Evolutionary conservation across 495 filamentous ascomycete genomes (phyloP).

Genomic region (Podospora didyma): DNA sequence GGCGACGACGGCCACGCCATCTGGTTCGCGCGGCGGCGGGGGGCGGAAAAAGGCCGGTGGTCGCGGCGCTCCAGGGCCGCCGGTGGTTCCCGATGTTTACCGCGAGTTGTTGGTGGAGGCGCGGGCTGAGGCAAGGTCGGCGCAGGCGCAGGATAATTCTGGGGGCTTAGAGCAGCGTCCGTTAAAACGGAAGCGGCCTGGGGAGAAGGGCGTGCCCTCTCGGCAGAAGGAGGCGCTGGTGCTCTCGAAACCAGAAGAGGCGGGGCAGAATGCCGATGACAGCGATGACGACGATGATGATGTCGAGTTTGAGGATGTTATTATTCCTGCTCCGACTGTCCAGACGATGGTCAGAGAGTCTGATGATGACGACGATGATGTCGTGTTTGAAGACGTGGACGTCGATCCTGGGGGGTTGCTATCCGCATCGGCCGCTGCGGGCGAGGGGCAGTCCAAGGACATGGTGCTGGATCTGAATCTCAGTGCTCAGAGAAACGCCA

Average conservation of each 20-base stretch:
- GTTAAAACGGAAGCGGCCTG: conserved; percentile 37
- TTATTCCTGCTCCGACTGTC: conserved; percentile 20
- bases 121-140: neutral
- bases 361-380: conserved; percentile 32
- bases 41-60: neutral
- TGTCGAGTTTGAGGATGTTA: conserved; percentile 36
- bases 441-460: conserved; percentile 28
- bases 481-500: conserved; percentile 36
- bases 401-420: conserved; percentile 16
- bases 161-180: conserved; percentile 23
- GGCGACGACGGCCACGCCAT: neutral
- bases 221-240: conserved; percentile 8
- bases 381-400: conserved; percentile 32
- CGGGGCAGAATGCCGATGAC: conserved; percentile 27
- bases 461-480: conserved; percentile 55
- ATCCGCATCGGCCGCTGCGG: conserved; percentile 13
- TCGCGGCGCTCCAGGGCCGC: too few relatives aligned
- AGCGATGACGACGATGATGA: conserved; percentile 32
- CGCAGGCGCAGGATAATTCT: neutral
- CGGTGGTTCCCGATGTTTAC: conserved; percentile 12
- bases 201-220: conserved; percentile 32
- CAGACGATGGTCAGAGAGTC: conserved; percentile 26
- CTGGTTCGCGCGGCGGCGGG: neutral
- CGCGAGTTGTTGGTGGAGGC: conserved; percentile 19
- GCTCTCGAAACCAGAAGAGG: neutral